Conservation (phyloP, 768 basidiomycete genomes). For the Pleurotus pulmonarius region DNA sequence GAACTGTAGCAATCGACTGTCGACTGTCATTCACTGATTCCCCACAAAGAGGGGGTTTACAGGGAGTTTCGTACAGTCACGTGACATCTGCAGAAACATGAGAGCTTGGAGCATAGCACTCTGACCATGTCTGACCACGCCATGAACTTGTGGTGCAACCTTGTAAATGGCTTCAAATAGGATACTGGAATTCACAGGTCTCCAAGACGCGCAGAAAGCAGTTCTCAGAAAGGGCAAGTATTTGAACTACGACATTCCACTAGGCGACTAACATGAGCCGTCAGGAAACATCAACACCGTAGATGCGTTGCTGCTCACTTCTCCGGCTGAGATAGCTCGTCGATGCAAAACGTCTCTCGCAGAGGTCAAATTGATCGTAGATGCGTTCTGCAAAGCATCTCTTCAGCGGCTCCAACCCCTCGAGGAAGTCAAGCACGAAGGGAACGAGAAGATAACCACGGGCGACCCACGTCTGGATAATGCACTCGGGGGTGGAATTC, state of each 20-base stretch:
- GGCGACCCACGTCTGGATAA: constrained; percentile 71
- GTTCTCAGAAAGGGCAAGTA: not conserved
- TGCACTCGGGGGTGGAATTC: constrained; percentile 75
- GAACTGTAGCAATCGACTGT: no score
- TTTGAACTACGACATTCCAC: not conserved
- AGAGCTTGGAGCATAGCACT: no score
- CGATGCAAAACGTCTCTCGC: constrained; percentile 48
- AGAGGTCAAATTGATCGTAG: constrained; percentile 49
- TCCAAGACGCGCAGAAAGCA: not conserved
- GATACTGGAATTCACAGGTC: not conserved
- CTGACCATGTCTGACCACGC: no score
- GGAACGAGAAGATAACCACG: constrained; percentile 57
- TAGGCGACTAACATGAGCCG: not conserved
- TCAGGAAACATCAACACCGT: constrained; percentile 47
- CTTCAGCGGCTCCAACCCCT: constrained; percentile 36
- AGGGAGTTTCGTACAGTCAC: no score
- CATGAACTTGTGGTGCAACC: no score
- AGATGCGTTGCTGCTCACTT: constrained; percentile 46
- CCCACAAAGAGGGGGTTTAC: no score
- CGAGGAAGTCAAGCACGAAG: constrained; percentile 30
- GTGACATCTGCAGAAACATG: no score
- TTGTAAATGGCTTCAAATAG: not conserved
- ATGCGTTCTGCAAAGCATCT: constrained; percentile 42
- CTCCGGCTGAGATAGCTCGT: constrained; percentile 49
- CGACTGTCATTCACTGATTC: no score